Evolutionary conservation across 768 basidiomycete species (phyloP).

Genomic region (Naganishia vaughanmartiniae): DNA sequence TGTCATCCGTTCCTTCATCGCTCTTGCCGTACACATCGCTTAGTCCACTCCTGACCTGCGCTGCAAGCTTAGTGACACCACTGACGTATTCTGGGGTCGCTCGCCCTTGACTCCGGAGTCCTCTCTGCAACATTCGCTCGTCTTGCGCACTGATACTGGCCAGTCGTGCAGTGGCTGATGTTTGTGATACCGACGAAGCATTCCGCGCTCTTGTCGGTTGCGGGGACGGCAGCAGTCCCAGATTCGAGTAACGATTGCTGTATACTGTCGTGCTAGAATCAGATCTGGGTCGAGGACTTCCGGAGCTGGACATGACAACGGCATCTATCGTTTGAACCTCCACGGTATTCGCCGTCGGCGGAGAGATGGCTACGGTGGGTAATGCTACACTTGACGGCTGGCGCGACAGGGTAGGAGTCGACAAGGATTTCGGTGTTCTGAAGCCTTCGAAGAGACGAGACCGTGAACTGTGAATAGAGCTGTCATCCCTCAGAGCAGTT

Average conservation of each 20-base stretch:
- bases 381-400: slow-evolving; percentile 15
- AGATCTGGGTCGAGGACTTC: not conserved
- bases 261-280: slow-evolving; percentile 6
- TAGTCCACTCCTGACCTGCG: slow-evolving; percentile 20
- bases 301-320: not conserved
- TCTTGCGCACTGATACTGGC: slow-evolving; percentile 27
- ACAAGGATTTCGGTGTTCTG: slow-evolving; percentile 8
- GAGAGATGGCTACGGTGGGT: slow-evolving; percentile 20
- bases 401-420: slow-evolving; percentile 22
- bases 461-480: slow-evolving; percentile 23
- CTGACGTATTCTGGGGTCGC: slow-evolving; percentile 11
- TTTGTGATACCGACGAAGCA: slow-evolving; percentile 12
- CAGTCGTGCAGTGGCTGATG: slow-evolving; percentile 22
- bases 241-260: slow-evolving; percentile 12
- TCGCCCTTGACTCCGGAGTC: slow-evolving; percentile 12
- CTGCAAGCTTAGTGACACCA: slow-evolving; percentile 21
- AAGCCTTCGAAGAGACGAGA: slow-evolving; percentile 17
- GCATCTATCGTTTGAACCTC: slow-evolving; percentile 15
- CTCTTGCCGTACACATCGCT: slow-evolving; percentile 24
- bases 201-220: slow-evolving; percentile 17
- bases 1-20: slow-evolving; percentile 7
- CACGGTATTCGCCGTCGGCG: slow-evolving; percentile 5
- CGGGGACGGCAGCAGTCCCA: slow-evolving; percentile 2
- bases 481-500: not conserved
- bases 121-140: slow-evolving; percentile 18